Percentiles rank a stretch among this genome's conserved stretches.
phyloP scores from a whole-genome alignment of 257 asterid species.

The Handroanthus guayacan region DNA sequence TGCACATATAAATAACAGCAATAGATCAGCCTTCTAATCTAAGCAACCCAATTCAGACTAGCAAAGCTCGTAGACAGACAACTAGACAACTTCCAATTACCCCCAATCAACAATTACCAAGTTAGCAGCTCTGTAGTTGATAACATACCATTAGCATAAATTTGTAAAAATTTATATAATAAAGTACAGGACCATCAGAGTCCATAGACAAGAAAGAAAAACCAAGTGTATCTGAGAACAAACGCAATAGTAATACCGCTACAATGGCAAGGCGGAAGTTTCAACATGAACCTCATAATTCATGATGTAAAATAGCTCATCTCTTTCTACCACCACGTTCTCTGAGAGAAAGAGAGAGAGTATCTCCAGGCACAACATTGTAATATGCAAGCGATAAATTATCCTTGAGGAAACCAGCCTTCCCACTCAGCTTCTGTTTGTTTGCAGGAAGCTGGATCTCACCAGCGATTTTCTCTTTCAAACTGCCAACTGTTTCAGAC shows the following conservation, averaged over 20 bases:
- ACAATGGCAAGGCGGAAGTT: constrained; percentile 35
- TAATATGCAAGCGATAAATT: constrained; percentile 92
- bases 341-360: constrained; percentile 82
- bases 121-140: constrained; percentile 48
- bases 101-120: constrained; percentile 42
- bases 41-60: constrained; percentile 31
- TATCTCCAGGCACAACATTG: constrained; percentile 77
- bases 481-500: constrained; percentile 79
- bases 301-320: constrained; percentile 50
- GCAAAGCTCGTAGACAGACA: constrained; percentile 23
- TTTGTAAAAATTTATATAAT: background rate
- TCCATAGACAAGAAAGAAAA: constrained; percentile 39
- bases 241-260: constrained; percentile 31
- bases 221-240: constrained; percentile 24
- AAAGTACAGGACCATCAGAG: constrained; percentile 45
- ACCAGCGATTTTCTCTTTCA: constrained; percentile 94
- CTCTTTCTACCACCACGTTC: constrained; percentile 99
- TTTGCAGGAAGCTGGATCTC: constrained; percentile 94
- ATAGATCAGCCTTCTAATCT: constrained; percentile 39
- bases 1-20: constrained; percentile 35
- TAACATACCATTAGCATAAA: constrained; percentile 48
- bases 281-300: constrained; percentile 48
- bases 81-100: constrained; percentile 40
- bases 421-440: constrained; percentile 97
- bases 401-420: constrained; percentile 98